Conservation (phyloP, 352 stramenopile genomes). For the Albugo laibachii region DNA sequence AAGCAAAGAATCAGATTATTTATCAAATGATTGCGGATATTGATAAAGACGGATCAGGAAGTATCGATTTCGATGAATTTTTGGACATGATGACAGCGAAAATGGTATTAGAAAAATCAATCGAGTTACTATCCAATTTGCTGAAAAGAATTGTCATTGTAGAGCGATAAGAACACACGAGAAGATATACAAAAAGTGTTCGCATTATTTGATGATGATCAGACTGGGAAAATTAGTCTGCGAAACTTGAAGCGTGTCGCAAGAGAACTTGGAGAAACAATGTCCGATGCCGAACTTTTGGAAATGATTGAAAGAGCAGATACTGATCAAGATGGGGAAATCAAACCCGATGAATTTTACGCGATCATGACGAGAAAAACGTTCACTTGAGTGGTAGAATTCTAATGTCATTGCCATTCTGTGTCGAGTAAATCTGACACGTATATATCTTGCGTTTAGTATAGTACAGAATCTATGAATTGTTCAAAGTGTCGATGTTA, state of each 20-base stretch:
- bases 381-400: conserved; percentile 27
- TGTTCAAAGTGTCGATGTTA: too few species aligned
- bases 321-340: conserved; percentile 89
- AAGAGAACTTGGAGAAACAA: conserved; percentile 97
- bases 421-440: too few species aligned
- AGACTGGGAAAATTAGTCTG: conserved; percentile 93
- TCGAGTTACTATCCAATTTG: background rate
- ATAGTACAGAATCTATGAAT: too few species aligned
- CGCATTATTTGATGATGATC: conserved; percentile 94
- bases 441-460: too few species aligned
- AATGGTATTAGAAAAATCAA: conserved; percentile 33
- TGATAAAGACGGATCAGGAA: conserved; percentile 90
- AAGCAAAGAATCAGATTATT: conserved; percentile 95
- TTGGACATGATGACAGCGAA: conserved; percentile 94
- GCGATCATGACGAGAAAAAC: conserved; percentile 97
- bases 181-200: conserved; percentile 96
- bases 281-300: conserved; percentile 97
- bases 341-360: conserved; percentile 96
- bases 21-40: conserved; percentile 95
- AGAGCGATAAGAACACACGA: conserved; percentile 87
- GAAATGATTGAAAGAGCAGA: conserved; percentile 98
- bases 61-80: conserved; percentile 95
- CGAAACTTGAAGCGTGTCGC: conserved; percentile 95
- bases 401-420: too few species aligned
- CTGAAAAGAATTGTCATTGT: background rate